Evolutionary conservation across 2,329 filamentous ascomycete genomes (phyloP).

Genomic region (Corniculantispora saksenae): DNA sequence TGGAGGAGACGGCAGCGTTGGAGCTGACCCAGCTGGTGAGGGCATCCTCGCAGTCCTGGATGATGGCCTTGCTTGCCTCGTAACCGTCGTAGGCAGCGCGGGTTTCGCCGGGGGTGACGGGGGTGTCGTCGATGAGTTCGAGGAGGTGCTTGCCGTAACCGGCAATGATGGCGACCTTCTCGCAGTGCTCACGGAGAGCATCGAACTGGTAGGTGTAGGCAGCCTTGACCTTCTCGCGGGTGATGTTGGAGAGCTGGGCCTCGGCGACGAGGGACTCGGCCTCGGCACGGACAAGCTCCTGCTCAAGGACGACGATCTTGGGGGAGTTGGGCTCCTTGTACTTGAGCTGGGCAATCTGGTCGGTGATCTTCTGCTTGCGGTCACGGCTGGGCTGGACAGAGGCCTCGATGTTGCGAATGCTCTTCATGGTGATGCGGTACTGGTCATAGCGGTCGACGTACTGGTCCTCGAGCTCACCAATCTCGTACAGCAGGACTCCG

Average conservation of each 20-base stretch:
- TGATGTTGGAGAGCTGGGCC: constrained; percentile 98
- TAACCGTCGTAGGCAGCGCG: constrained; percentile 96
- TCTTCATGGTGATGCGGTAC: constrained; percentile 99
- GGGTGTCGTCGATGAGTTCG: constrained; percentile 92
- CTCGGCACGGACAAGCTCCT: constrained; percentile 96
- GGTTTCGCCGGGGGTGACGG: constrained; percentile 95
- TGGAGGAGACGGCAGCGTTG: constrained; percentile 84
- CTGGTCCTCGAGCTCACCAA: constrained; percentile 96
- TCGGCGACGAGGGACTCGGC: constrained; percentile 98
- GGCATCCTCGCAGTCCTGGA: constrained; percentile 97
- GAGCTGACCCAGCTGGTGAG: constrained; percentile 95
- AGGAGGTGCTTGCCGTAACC: constrained; percentile 98
- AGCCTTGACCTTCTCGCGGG: constrained; percentile 97
- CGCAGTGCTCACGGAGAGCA: constrained; percentile 92
- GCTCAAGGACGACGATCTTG: constrained; percentile 95
- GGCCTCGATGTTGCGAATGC: constrained; percentile 97
- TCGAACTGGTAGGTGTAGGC: constrained; percentile 99
- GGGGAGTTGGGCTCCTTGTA: constrained; percentile 99
- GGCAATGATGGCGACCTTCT: constrained; percentile 97
- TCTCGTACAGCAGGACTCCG: constrained; percentile 95
- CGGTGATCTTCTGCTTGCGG: constrained; percentile 99
- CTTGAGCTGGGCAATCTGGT: constrained; percentile 97
- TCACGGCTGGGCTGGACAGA: constrained; percentile 97
- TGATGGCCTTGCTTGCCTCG: constrained; percentile 97
- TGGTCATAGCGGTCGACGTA: constrained; percentile 99